Evolutionary conservation across 2,329 filamentous ascomycete species (phyloP).

Genomic region (Mycogone perniciosa): DNA sequence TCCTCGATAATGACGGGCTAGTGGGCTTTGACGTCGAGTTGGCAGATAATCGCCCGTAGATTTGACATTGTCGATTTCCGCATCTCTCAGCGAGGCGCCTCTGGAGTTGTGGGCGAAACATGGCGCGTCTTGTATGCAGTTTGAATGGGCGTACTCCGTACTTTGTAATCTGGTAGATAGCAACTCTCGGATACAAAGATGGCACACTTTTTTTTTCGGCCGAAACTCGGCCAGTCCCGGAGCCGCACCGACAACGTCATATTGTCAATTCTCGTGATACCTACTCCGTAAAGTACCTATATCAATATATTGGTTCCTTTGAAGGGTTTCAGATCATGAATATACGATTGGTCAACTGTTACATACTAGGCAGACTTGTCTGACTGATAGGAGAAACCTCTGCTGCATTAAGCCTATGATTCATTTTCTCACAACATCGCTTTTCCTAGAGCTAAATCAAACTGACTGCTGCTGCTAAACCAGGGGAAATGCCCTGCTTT

Average conservation of each 20-base stretch:
- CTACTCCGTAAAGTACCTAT: too few relatives aligned
- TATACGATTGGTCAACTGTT: too few relatives aligned
- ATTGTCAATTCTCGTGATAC: background rate
- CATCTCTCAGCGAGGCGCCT: background rate
- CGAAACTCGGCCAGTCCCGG: background rate
- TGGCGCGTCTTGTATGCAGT: background rate
- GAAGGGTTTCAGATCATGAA: too few relatives aligned
- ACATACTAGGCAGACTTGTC: too few relatives aligned
- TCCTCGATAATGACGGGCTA: background rate
- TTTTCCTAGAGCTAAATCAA: background rate
- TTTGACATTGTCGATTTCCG: background rate
- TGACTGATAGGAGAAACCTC: background rate
- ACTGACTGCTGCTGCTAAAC: constrained; percentile 1
- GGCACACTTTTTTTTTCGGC: background rate
- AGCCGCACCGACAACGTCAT: background rate
- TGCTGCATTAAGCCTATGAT: constrained; percentile 1
- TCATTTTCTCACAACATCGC: constrained; percentile 3
- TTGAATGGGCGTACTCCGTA: background rate
- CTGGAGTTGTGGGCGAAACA: background rate
- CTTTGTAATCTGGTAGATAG: background rate
- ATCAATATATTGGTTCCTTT: too few relatives aligned
- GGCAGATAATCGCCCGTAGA: background rate
- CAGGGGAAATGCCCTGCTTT: background rate
- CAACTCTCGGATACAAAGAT: too few relatives aligned
- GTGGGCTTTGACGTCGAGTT: background rate